Conservation (phyloP, 2,329 filamentous ascomycete species). For the Myriosclerotinia scirpicola region DNA sequence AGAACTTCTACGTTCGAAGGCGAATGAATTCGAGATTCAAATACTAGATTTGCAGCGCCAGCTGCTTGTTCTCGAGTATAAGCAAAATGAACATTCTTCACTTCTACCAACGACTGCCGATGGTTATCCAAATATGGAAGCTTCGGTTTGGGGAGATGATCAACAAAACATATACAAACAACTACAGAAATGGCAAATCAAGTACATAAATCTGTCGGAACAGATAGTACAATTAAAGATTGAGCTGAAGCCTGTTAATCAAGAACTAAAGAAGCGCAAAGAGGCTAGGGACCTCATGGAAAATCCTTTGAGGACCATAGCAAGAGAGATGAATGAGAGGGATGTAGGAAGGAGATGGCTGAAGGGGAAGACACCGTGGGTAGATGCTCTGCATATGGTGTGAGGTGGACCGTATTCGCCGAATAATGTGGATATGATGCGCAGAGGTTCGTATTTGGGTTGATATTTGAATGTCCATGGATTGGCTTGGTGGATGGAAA, state of each 20-base stretch:
- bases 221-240: neutral
- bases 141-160: neutral
- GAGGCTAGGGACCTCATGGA: neutral
- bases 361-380: neutral
- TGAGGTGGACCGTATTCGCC: neutral
- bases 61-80: too few species aligned
- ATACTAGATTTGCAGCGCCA: neutral
- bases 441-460: too few species aligned
- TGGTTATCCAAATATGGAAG: too few species aligned
- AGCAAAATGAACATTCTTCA: neutral
- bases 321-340: neutral
- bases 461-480: neutral
- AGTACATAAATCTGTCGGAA: neutral
- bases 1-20: neutral
- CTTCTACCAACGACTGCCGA: neutral
- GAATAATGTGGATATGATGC: neutral
- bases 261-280: neutral
- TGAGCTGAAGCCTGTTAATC: neutral
- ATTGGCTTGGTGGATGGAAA: neutral
- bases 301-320: neutral
- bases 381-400: neutral
- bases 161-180: neutral
- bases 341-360: constrained; percentile 2
- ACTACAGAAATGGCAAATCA: neutral
- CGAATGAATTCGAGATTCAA: neutral